Percentiles rank a stretch among this genome's conserved stretches.
Conservation (phyloP, 2,329 filamentous ascomycete genomes). For the Neonectria punicea region DNA sequence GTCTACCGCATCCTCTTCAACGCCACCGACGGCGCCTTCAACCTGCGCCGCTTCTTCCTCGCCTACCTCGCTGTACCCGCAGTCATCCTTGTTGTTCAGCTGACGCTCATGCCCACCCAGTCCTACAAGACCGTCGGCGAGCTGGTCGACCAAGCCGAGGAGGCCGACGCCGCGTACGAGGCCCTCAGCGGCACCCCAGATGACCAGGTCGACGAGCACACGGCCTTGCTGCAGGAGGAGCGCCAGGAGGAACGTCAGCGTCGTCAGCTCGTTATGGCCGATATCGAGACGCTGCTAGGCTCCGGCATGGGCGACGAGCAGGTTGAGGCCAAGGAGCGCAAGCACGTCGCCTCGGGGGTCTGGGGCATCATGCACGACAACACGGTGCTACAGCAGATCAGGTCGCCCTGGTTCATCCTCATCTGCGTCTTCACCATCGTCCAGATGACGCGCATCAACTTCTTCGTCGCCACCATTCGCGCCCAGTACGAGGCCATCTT, state of each 20-base stretch:
- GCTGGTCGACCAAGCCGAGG: conserved; percentile 78
- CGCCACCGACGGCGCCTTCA: conserved; percentile 64
- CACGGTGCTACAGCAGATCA: conserved; percentile 77
- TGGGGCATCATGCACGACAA: conserved; percentile 87
- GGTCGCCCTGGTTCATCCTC: conserved; percentile 84
- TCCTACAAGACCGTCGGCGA: conserved; percentile 90
- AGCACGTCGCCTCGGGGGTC: conserved; percentile 78
- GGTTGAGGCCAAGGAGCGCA: conserved; percentile 73
- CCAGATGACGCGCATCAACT: conserved; percentile 87
- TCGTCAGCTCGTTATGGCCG: conserved; percentile 71
- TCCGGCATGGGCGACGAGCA: conserved; percentile 70
- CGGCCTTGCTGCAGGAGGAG: conserved; percentile 64
- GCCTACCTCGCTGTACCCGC: conserved; percentile 76
- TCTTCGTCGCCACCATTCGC: conserved; percentile 88
- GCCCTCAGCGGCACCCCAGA: conserved; percentile 49
- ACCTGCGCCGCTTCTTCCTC: conserved; percentile 76
- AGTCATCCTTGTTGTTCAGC: conserved; percentile 72
- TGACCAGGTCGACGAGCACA: conserved; percentile 69
- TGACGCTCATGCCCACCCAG: conserved; percentile 77
- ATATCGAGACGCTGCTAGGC: conserved; percentile 80
- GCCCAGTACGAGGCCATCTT: conserved; percentile 85
- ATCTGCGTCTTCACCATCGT: conserved; percentile 84
- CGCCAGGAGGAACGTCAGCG: conserved; percentile 68
- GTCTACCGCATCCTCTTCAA: conserved; percentile 78
- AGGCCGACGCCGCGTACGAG: conserved; percentile 50